Evolutionary conservation across 306 rosid species (phyloP).

Genomic region (Biancaea sappan): DNA sequence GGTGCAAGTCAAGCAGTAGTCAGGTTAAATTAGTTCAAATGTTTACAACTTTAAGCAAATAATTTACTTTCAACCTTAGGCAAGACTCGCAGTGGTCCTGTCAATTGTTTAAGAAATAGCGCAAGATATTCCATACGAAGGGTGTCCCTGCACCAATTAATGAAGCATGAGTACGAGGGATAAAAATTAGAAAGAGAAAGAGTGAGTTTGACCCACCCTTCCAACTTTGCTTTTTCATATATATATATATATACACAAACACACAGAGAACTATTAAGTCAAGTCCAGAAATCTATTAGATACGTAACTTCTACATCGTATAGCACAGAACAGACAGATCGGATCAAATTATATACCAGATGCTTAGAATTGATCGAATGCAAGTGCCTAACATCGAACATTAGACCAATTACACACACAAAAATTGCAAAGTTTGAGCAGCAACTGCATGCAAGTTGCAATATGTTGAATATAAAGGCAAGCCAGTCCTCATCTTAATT

Average conservation of each 20-base stretch:
- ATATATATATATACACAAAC: neutral
- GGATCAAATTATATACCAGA: slow-evolving; percentile 24
- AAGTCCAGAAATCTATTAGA: slow-evolving; percentile 5
- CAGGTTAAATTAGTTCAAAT: slow-evolving; percentile 26
- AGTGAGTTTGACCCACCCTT: neutral
- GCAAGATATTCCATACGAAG: slow-evolving; percentile 79
- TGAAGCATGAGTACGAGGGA: slow-evolving; percentile 28
- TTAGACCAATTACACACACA: neutral
- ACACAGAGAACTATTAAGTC: neutral
- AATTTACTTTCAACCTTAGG: slow-evolving; percentile 67
- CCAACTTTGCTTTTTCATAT: neutral
- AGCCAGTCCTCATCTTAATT: slow-evolving; percentile 22
- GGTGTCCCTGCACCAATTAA: slow-evolving; percentile 64
- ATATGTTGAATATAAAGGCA: neutral
- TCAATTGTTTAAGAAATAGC: slow-evolving; percentile 67
- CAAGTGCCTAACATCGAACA: slow-evolving; percentile 16
- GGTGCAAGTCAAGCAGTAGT: slow-evolving; percentile 18
- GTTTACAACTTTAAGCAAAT: slow-evolving; percentile 10
- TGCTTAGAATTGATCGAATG: neutral
- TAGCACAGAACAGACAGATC: slow-evolving; percentile 18
- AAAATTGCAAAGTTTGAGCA: slow-evolving; percentile 19
- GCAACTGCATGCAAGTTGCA: slow-evolving; percentile 13
- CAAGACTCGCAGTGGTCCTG: slow-evolving; percentile 64
- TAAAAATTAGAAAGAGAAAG: neutral
- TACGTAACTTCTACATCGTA: slow-evolving; percentile 24